phyloP scores from a whole-genome alignment of 2,329 filamentous ascomycete species.

The Diaporthe nobilis region DNA sequence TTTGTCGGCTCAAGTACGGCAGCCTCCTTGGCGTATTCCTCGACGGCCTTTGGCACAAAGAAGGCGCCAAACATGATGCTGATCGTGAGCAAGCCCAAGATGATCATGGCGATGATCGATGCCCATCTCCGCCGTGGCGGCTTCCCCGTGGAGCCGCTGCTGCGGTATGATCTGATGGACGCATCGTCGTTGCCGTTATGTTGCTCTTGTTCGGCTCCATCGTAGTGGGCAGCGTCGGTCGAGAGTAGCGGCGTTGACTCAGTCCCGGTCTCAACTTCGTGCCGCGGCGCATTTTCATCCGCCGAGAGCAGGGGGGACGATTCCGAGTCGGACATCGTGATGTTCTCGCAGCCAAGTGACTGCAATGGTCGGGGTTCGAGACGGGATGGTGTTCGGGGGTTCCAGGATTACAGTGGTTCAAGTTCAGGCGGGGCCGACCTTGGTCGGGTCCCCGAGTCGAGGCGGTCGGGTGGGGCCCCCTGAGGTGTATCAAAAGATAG shows the following conservation, averaged over 20 bases:
- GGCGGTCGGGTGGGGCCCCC: not conserved
- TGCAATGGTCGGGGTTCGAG: not conserved
- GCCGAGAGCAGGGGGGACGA: constrained; percentile 60
- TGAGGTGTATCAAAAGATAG: not conserved
- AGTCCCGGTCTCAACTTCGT: constrained; percentile 45
- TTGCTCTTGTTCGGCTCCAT: constrained; percentile 53
- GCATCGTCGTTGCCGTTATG: constrained; percentile 48
- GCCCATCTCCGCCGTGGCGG: constrained; percentile 75
- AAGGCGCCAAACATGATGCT: constrained; percentile 84
- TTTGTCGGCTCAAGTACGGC: constrained; percentile 86
- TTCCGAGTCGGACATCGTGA: constrained; percentile 61
- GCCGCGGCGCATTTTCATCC: constrained; percentile 48
- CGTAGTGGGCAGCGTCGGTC: constrained; percentile 55
- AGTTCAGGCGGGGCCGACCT: constrained; percentile 34
- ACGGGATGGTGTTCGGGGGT: constrained; percentile 5
- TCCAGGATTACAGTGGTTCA: constrained; percentile 1
- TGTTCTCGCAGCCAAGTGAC: constrained; percentile 14
- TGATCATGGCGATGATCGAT: constrained; percentile 79
- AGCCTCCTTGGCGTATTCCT: constrained; percentile 89
- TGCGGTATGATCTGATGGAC: constrained; percentile 49
- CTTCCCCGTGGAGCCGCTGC: constrained; percentile 49
- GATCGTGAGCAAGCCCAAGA: constrained; percentile 75
- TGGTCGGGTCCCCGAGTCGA: constrained; percentile 25
- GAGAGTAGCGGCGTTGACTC: constrained; percentile 70
- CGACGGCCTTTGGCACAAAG: constrained; percentile 82